Base-by-base conservation (phyloP, 2,329 filamentous ascomycete genomes). In the Cyclaneusma minus region DNA sequence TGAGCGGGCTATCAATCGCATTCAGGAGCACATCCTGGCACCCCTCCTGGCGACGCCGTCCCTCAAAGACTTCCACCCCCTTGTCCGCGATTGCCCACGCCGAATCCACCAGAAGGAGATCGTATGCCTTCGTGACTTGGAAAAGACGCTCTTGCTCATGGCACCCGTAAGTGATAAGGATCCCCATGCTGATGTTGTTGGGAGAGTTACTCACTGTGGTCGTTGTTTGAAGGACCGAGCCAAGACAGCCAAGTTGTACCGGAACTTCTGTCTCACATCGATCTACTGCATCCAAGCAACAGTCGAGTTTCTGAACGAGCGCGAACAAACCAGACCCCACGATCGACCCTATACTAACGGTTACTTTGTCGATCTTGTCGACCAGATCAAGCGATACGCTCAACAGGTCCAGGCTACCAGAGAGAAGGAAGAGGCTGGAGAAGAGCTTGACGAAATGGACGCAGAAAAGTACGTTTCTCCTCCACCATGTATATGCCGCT, bases 341-440 rank as follows among this genome's bases (percentile, higher is more conserved):
- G 87, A 95, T 54, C 75, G 79, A 44, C 83, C 84, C 39, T 95
- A 94, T 62, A 89, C 77, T 64, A 83, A 80, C 66, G 82, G 82
- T 49, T 95, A 95, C 57, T 94, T 94, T 51, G 77, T 94, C 57
- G 87, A 95, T 59, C 73, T 95, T 34, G 76, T 91, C 51, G 82
- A 91, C 51, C 85, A 94, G 68, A 84, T 94, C 43, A 71, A 75
- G 49, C 70, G 82, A 49, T 92, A 93, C 68, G 85, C 83, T 34
- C 69, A 74, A 44, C 80, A 89, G 50, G 72, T 94, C 43, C 74
- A 76, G 36, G 73, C 74, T 39, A 69, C 74, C 38, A 75, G 82
- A 45, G 67, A 77, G 44, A 72, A 71, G 44, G 61, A 68, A 45
- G 62, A 60, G 34, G 61, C 68, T 35, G 60, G 64, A 33, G 57